phyloP scores from a whole-genome alignment of 129 eudicot genomes.

The Helianthus annuus region HanXRQr2.0-SUNRISE NC_035433.2:143136297-143136796 shows the following conservation, averaged over 20 bases:
- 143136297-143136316: slow-evolving; percentile 38
- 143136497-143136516: not conserved
- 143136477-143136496: not conserved
- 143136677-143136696: slow-evolving; percentile 66
- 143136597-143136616: slow-evolving; percentile 62
- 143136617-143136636: slow-evolving; percentile 78
- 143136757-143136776: slow-evolving; percentile 42
- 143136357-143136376: slow-evolving; percentile 53
- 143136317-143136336: slow-evolving; percentile 64
- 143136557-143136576: slow-evolving; percentile 63
- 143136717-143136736: slow-evolving; percentile 87
- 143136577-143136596: slow-evolving; percentile 60
- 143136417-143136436: slow-evolving; percentile 65
- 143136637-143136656: slow-evolving; percentile 55
- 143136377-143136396: slow-evolving; percentile 41
- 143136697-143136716: slow-evolving; percentile 90
- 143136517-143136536: not conserved
- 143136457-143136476: not conserved
- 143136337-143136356: slow-evolving; percentile 59
- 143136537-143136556: slow-evolving; percentile 80
- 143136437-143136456: slow-evolving; percentile 60
- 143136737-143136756: slow-evolving; percentile 44
- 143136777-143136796: slow-evolving; percentile 89
- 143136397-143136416: slow-evolving; percentile 52
- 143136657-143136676: slow-evolving; percentile 78